These are phyloP conservation scores for Metschnikowia peoriensis DNA, from an alignment of 805 yeast genomes.

Conservation along the genomic window DNA sequence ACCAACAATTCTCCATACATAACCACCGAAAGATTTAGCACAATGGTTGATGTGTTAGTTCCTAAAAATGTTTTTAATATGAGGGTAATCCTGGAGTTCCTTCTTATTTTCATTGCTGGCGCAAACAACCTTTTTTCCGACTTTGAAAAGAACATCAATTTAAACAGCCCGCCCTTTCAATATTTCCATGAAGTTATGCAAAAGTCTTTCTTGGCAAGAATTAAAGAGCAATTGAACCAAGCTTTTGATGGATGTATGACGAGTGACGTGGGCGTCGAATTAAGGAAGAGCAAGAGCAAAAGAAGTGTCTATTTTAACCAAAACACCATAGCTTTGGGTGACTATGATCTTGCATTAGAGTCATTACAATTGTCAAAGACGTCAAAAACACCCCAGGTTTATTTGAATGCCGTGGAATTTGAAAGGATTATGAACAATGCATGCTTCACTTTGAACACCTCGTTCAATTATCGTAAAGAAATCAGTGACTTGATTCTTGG, in stretches of 20 bases:
- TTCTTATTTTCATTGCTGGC: slow-evolving; percentile 65
- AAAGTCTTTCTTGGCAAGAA: slow-evolving; percentile 58
- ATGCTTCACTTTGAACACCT: slow-evolving; percentile 58
- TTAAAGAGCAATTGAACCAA: slow-evolving; percentile 53
- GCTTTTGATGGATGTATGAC: slow-evolving; percentile 46
- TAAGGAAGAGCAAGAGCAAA: slow-evolving; percentile 2
- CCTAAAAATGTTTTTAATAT: slow-evolving; percentile 75
- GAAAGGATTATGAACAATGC: slow-evolving; percentile 45
- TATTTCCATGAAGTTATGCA: slow-evolving; percentile 69
- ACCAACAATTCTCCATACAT: slow-evolving; percentile 45
- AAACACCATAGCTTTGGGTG: slow-evolving; percentile 5
- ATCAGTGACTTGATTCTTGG: slow-evolving; percentile 47
- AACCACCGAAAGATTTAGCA: slow-evolving; percentile 53
- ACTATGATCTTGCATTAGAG: slow-evolving; percentile 3
- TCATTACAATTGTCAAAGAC: not conserved
- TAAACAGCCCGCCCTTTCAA: slow-evolving; percentile 23
- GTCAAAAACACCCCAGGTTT: slow-evolving; percentile 20
- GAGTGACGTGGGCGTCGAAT: slow-evolving; percentile 10
- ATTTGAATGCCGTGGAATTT: slow-evolving; percentile 46
- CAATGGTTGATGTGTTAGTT: slow-evolving; percentile 62
- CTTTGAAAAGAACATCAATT: slow-evolving; percentile 13
- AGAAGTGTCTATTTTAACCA: slow-evolving; percentile 10
- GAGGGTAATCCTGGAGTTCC: slow-evolving; percentile 72
- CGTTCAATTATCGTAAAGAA: slow-evolving; percentile 55
- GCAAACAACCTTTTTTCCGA: slow-evolving; percentile 34